Evolutionary conservation across 139 green algal genomes (phyloP).

Genomic region (Pleodorina starrii): DNA sequence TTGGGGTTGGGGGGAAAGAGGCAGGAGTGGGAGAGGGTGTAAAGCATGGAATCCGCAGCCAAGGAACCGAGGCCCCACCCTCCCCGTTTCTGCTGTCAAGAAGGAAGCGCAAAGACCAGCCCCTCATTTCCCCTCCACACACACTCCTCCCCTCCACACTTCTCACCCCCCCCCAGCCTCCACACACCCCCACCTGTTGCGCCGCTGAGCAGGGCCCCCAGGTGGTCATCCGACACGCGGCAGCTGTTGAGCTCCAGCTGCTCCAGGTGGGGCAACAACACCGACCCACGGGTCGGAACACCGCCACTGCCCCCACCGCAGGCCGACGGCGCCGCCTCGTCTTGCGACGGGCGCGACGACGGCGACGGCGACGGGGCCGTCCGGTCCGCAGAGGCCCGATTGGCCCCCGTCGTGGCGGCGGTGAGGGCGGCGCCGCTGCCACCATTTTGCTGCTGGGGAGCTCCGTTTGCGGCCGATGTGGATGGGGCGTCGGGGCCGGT

Average conservation of each 20-base stretch:
- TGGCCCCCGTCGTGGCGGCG: too few relatives aligned
- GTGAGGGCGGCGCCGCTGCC: neutral
- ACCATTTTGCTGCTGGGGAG: neutral
- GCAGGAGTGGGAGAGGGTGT: too few relatives aligned
- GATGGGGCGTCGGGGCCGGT: neutral
- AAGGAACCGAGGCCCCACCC: too few relatives aligned
- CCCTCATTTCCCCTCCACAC: too few relatives aligned
- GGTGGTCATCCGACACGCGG: neutral
- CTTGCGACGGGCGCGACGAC: neutral
- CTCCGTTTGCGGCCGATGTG: neutral
- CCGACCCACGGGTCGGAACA: neutral
- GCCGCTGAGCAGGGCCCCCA: neutral
- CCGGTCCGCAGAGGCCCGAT: neutral
- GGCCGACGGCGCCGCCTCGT: neutral
- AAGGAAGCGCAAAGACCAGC: too few relatives aligned
- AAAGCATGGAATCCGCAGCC: too few relatives aligned
- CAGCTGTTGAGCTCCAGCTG: constrained; percentile 38
- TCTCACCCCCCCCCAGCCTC: neutral
- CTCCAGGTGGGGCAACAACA: constrained; percentile 3
- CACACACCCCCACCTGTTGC: constrained; percentile 11
- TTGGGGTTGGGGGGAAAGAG: too few relatives aligned
- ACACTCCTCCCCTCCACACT: neutral
- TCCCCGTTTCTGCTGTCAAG: too few relatives aligned
- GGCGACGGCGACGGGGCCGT: neutral
- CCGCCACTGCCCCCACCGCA: neutral